Percentiles rank a stretch among this genome's conserved stretches.
Evolutionary conservation across 768 basidiomycete genomes (phyloP).

Genomic region (Lactifluus volemus): DNA sequence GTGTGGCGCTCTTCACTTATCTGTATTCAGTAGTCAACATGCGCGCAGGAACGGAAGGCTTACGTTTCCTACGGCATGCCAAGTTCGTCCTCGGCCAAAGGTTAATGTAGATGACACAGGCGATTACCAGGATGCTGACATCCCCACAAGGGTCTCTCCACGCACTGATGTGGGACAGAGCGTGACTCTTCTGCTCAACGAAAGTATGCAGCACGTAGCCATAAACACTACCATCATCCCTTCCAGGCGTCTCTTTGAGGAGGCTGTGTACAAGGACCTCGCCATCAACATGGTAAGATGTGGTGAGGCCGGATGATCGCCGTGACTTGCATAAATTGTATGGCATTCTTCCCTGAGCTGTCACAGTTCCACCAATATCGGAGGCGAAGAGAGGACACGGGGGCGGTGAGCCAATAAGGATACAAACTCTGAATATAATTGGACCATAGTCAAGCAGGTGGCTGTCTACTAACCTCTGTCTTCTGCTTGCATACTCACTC

Average conservation of each 20-base stretch:
- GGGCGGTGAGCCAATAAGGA: not conserved
- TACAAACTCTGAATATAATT: not conserved
- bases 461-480: not conserved
- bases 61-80: not conserved
- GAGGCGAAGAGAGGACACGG: not conserved
- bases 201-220: not conserved
- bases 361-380: not conserved
- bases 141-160: not conserved
- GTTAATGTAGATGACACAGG: too few relatives aligned
- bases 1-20: not conserved
- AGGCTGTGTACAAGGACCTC: not conserved
- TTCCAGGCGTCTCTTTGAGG: not conserved
- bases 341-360: not conserved
- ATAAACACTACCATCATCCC: not conserved
- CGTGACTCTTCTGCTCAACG: not conserved
- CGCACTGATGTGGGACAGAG: too few relatives aligned
- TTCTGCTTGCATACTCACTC: not conserved
- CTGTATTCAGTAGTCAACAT: not conserved
- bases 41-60: not conserved
- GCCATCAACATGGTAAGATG: not conserved
- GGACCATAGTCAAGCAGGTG: not conserved
- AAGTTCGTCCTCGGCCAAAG: not conserved
- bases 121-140: not conserved
- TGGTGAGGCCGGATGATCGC: not conserved
- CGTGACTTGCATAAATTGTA: not conserved